Percentiles rank a stretch among this genome's conserved stretches.
phyloP scores from a whole-genome alignment of 352 stramenopile species.

The Poterioochromonas sp. region DNA sequence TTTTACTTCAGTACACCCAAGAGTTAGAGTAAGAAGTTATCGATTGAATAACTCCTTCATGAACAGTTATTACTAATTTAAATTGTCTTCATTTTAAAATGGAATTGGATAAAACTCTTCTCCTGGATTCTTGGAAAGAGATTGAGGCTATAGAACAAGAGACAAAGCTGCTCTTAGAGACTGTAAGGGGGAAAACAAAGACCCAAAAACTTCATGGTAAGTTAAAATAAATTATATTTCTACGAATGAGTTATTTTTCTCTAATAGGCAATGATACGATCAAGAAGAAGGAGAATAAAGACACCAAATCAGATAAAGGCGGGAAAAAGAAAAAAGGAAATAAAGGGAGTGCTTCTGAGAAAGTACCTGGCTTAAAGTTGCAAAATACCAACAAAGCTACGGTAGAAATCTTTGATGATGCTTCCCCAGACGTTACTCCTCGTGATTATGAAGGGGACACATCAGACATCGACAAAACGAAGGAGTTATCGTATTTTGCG shows the following conservation, averaged over 20 bases:
- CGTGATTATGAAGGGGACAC: background rate
- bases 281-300: background rate
- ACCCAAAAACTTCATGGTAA: background rate
- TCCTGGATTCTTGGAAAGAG: background rate
- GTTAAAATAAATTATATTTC: background rate
- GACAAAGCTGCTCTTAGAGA: constrained; percentile 3
- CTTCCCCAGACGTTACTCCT: constrained; percentile 34
- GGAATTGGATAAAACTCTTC: background rate
- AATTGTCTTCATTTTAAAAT: no score
- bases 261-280: background rate
- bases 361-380: background rate
- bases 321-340: background rate
- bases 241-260: background rate
- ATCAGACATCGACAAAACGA: background rate
- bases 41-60: no score
- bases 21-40: no score
- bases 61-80: no score
- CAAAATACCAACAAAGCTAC: constrained; percentile 14
- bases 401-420: constrained; percentile 44
- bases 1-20: no score
- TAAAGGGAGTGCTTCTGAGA: background rate
- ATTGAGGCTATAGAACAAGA: background rate
- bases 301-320: background rate
- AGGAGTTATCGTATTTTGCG: background rate
- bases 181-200: background rate